These are phyloP conservation scores for Rhodotorula sp. DNA, from an alignment of 1,284 basidiomycete genomes.

Conservation along the genomic window DNA sequence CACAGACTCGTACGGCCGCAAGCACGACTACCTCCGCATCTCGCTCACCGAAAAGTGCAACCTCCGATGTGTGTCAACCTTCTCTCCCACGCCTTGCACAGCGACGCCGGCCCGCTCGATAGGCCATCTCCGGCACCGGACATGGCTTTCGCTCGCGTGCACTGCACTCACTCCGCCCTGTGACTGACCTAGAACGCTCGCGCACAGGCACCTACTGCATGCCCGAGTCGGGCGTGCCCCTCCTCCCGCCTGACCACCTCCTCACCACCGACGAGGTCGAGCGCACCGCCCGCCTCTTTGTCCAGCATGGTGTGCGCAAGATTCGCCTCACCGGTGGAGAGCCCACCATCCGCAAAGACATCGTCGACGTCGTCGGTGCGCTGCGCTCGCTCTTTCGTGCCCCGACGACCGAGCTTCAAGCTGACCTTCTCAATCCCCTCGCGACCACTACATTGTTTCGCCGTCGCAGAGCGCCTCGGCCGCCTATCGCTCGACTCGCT, in stretches of 20 bases:
- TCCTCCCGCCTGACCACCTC: slow-evolving; percentile 69
- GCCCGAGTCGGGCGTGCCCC: slow-evolving; percentile 75
- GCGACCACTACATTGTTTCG: neutral
- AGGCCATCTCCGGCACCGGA: too few relatives aligned
- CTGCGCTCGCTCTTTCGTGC: neutral
- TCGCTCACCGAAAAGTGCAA: slow-evolving; percentile 85
- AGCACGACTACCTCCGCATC: slow-evolving; percentile 80
- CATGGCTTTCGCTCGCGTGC: too few relatives aligned
- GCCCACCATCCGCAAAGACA: slow-evolving; percentile 78
- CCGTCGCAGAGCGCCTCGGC: slow-evolving; percentile 33
- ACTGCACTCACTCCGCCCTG: neutral
- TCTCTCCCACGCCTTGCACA: slow-evolving; percentile 49
- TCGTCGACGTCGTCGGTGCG: slow-evolving; percentile 68
- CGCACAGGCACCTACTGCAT: slow-evolving; percentile 71
- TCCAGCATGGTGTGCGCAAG: slow-evolving; percentile 74
- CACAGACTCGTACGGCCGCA: slow-evolving; percentile 63
- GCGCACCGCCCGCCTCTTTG: slow-evolving; percentile 73
- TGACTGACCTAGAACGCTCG: slow-evolving; percentile 54
- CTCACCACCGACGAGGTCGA: slow-evolving; percentile 75
- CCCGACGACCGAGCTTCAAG: neutral
- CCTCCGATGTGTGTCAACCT: slow-evolving; percentile 61
- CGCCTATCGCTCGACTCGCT: slow-evolving; percentile 62
- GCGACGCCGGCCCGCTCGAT: too few relatives aligned
- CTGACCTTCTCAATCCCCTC: neutral
- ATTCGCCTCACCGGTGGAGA: slow-evolving; percentile 86